Evolutionary conservation across 768 basidiomycete genomes (phyloP), one percentile per base, ranked within the genome.

Genomic region (Boletus sp.): DNA sequence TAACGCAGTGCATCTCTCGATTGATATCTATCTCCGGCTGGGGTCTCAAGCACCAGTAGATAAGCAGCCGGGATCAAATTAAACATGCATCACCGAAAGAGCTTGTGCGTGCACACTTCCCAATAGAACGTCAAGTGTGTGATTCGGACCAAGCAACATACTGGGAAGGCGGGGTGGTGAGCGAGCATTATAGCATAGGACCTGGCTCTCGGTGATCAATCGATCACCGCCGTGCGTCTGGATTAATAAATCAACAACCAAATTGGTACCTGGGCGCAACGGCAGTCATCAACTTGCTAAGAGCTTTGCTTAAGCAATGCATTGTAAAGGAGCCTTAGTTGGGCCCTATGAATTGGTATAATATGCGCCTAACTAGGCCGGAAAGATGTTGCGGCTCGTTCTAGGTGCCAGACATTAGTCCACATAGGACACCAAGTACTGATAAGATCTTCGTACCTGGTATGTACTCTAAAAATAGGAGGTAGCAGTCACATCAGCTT

Each of bases 291-390:
- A 6, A 24, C 20, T 33, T 28, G 55, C 29, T 18, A 29, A 15
- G 24, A 7, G 40, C 35, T 33, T 47, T 42, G 29, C 29, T n/a
- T 32, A 39, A 18, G 10, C 18, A 29, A 14, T 7, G 9, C 28
- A 29, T 39, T 45, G 11, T n/a, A 11, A 35, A 15, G 4, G n/a
- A 32, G 7, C 11, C 6, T 61, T 58, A 93, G 71, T 93, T 94
- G 1, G 92, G 90, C 3, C 93, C 93, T 66, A 95, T 84, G 58
- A 94, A 91, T 66, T 95, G 92, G 69, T 93, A 95, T 65, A 94
- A 60, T 60, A 94, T 83, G 55, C 87, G 78, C 59, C 92, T 77
- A 6, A 94, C 90, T 15, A 94, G 76, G 2, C 91, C 87, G 0
- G 88, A 90, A 17, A 95, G 77, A 67, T 92, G 86, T 45, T 92